Base-by-base conservation (phyloP, 2,329 filamentous ascomycete genomes). In the Thyridium curvatum region DNA sequence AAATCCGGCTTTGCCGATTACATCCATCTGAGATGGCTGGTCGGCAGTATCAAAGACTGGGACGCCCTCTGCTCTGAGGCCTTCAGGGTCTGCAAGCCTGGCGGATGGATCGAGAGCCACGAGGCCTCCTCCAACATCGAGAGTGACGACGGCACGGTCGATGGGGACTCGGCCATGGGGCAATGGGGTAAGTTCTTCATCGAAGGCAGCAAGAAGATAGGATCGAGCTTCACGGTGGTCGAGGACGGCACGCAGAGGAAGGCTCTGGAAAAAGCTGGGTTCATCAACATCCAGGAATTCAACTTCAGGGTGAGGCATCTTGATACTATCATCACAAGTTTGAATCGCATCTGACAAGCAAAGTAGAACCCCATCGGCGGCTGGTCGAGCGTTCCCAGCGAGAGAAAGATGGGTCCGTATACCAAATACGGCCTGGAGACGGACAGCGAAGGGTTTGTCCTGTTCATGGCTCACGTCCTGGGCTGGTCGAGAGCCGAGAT, bases 141-240 rank as follows among this genome's bases (percentile, higher is more conserved):
- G 8, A 63, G 74, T 37, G 67, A 80, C 33, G 77, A 81, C 51
- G 74, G 79, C 46, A 68, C 72, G 30, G 67, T 73, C 60, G 46
- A 53, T 2, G 43, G 59, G 4, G 57, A 67, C 36, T 62, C 71
- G 35, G 58, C 64, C 69, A 73, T 52, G 62, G 46, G 17, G 49
- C 55, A 12, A 56, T 69, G 62, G 63, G 55, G 62, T 3, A 34
- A 13, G 12, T n/a, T 48, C 6, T 48, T 38, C 15, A 5, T 16
- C n/a, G 40, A 43, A 21, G 42, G 18, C 1, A 37, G 39, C 5
- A 30, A 5, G 12, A 41, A 38, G 30, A 29, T 32, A 12, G 32
- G 42, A 1, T 17, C 41, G 17, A 30, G 41, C 10, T 48, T 50
- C 21, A 18, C 14, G 17, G 39, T 44, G 3, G 15, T 45, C 2